Evolutionary conservation across 1,284 basidiomycete species (phyloP).

Genomic region (Trichosporon faecale): DNA sequence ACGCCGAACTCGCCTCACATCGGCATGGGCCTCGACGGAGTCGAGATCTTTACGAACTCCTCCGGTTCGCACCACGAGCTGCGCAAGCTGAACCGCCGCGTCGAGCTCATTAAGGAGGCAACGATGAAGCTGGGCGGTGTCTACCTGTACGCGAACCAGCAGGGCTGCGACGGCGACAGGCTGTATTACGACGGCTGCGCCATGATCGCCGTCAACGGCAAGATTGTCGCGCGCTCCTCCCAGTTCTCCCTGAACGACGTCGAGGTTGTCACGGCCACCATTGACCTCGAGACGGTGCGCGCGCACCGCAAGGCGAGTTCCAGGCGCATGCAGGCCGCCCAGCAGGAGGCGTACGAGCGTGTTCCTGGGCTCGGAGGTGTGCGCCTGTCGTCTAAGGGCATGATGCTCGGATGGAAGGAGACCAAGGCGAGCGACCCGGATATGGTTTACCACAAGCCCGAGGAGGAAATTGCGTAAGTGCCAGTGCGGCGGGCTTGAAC

Average conservation of each 20-base stretch:
- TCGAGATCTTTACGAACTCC: slow-evolving; percentile 98
- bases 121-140: slow-evolving; percentile 93
- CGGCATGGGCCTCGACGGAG: slow-evolving; percentile 92
- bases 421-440: slow-evolving; percentile 57
- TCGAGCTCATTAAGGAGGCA: slow-evolving; percentile 95
- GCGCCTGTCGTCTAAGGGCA: slow-evolving; percentile 58
- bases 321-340: slow-evolving; percentile 84
- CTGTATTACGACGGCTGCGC: slow-evolving; percentile 97
- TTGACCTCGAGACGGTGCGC: slow-evolving; percentile 92
- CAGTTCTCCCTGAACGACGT: slow-evolving; percentile 96
- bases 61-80: slow-evolving; percentile 97
- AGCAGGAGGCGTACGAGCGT: slow-evolving; percentile 68
- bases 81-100: slow-evolving; percentile 82
- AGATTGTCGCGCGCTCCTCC: slow-evolving; percentile 86
- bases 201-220: slow-evolving; percentile 91
- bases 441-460: slow-evolving; percentile 77
- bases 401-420: slow-evolving; percentile 66
- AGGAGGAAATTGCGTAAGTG: slow-evolving; percentile 94
- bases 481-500: no score
- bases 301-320: slow-evolving; percentile 77
- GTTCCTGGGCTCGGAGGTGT: slow-evolving; percentile 65
- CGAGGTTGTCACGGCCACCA: slow-evolving; percentile 89
- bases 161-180: slow-evolving; percentile 96
- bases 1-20: slow-evolving; percentile 96
- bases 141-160: slow-evolving; percentile 97